Evolutionary conservation across 345 rosid genomes (phyloP), one percentile per base, ranked within the genome.

Genomic region (Trapa bicornis): DNA sequence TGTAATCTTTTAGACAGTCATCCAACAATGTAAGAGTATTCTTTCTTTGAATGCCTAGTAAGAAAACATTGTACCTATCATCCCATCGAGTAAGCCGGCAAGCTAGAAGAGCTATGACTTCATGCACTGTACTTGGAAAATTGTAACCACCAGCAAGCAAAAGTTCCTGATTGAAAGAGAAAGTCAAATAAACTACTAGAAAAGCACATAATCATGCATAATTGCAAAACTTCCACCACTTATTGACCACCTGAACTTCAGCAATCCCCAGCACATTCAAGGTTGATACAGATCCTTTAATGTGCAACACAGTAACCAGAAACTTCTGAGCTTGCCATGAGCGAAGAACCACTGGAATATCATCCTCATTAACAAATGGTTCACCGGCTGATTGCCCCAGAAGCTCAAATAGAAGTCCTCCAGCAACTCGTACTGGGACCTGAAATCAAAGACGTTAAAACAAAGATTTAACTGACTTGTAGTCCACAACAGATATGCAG

Each of bases 391-490:
- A 94, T 74, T 94, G 99, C 39, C 99, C 99, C 79, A 91, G 79
- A 15, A 94, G 92, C 82, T 94, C 99, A 83, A 94, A 94, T 71
- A 94, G 70, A 41, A 94, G 84, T 47, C 99, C 99, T 77, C 99
- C 99, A 71, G 99, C 92, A 62, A 91, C 99, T 78, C 97, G 86
- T 64, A 94, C 99, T 0, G 99, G 99, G 63, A 94, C 97, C 90
- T 87, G 66, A 33, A 73, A 54, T 71, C 61, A 73, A 53, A 68
- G 29, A 29, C 32, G 32, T 33, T 3, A 0, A 0, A 66, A 68
- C 61, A 54, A 17, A 33, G 0, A 65, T 32, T 41, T 4, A 64
- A 52, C 29, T 29, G 8, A 65, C n/a, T 37, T 38, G 32, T 58
- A 61, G 33, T 37, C 61, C 33, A 17, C 4, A 42, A 48, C 16